Evolutionary conservation across 176 grass and related monocot species (phyloP).

Genomic region (Zea mays): Zm-B73-REFERENCE-NAM-5.0 NC_050098.1:184260001-184260500

Average conservation of each 20-base stretch:
- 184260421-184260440: slow-evolving; percentile 1
- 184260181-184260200: not conserved
- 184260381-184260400: not conserved
- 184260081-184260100: slow-evolving; percentile 8
- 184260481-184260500: not conserved
- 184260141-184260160: not conserved
- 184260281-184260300: not conserved
- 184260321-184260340: not conserved
- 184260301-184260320: not conserved
- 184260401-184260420: slow-evolving; percentile 7
- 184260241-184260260: not conserved
- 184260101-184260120: not conserved
- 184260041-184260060: not conserved
- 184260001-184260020: slow-evolving; percentile 86
- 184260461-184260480: not conserved
- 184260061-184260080: not conserved
- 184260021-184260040: slow-evolving; percentile 34
- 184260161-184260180: not conserved
- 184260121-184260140: not conserved
- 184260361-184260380: not conserved
- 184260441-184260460: not conserved
- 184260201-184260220: not conserved
- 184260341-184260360: not conserved
- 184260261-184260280: not conserved
- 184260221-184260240: not conserved